Evolutionary conservation across 2,329 filamentous ascomycete genomes (phyloP), one percentile per base, ranked within the genome.

Genomic region (Nemania sp.): DNA sequence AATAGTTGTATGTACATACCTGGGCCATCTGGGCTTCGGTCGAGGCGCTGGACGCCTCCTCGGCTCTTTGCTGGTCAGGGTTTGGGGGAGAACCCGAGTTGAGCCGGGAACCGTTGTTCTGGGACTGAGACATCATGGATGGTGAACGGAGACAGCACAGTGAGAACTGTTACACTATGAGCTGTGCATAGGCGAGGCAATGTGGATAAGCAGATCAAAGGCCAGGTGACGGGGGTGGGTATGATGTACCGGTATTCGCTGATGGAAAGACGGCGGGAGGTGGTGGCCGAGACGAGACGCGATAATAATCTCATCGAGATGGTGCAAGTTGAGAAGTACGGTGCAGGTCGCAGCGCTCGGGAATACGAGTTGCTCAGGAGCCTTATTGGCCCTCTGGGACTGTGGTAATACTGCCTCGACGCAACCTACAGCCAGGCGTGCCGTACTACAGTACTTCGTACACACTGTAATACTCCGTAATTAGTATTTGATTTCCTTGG

Each of bases 21-120:
- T 65, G 56, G 47, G 60, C 57, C 54, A 67, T 55, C 41, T 64
- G 61, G 34, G 64, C 55, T 52, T 66, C 61, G 15, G 64, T 57
- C 19, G 54, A 54, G 48, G 50, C 36, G 42, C 56, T 57, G 49
- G 56, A 28, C 44, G 50, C 43, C 15, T 60, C 53, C 39, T 54
- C 50, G 36, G 41, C 24, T 33, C 45, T 22, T 30, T 52, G 52
- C 11, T 30, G 37, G 14, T 31, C 47, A 40, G 6, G 15, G 51
- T 55, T 50, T 7, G 54, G 50, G 26, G 39, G 36, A n/a, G 49
- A 39, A 31, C 54, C 47, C 46, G 61, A 49, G 36, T 31, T 31
- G 24, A 56, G 34, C 24, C 37, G 41, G 46, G 56, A 43, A 37
- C 22, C 48, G 48, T 54, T 44, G 43, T 61, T 37, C 26, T 53